Percentiles rank a stretch among this genome's conserved stretches.
phyloP scores from a whole-genome alignment of 768 basidiomycete genomes.

The Agrocybe praecox region DNA sequence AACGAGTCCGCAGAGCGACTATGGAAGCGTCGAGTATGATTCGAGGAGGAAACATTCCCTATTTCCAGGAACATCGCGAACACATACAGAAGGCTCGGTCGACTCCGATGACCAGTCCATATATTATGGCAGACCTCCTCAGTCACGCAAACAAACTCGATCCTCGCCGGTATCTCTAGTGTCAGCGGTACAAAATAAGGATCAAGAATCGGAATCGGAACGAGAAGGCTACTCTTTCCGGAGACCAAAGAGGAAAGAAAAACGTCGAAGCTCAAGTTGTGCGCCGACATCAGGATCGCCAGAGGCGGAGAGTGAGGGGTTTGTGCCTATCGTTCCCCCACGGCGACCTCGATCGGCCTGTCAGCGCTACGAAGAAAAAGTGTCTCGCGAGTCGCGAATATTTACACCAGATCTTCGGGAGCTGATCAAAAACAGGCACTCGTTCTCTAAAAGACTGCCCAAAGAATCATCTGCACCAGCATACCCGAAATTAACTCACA shows the following conservation, averaged over 20 bases:
- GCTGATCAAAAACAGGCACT: constrained; percentile 22
- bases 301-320: constrained; percentile 13
- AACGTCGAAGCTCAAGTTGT: constrained; percentile 24
- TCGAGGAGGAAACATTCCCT: too few relatives aligned
- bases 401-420: constrained; percentile 21
- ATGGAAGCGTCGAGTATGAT: background rate
- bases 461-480: background rate
- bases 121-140: background rate
- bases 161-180: background rate
- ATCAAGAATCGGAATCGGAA: constrained; percentile 20
- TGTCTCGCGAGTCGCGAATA: constrained; percentile 8
- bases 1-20: constrained; percentile 1
- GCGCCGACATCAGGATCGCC: constrained; percentile 21
- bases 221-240: constrained; percentile 20
- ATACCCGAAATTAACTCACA: background rate
- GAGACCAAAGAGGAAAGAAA: constrained; percentile 14
- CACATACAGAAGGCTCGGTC: background rate
- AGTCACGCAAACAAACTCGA: background rate
- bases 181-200: constrained; percentile 1
- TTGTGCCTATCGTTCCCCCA: constrained; percentile 11
- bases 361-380: constrained; percentile 7
- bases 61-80: too few relatives aligned
- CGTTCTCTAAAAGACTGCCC: constrained; percentile 6
- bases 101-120: background rate
- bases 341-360: constrained; percentile 13